phyloP scores from a whole-genome alignment of 2,329 filamentous ascomycete species.

The Dothidotthia symphoricarpi region DNA sequence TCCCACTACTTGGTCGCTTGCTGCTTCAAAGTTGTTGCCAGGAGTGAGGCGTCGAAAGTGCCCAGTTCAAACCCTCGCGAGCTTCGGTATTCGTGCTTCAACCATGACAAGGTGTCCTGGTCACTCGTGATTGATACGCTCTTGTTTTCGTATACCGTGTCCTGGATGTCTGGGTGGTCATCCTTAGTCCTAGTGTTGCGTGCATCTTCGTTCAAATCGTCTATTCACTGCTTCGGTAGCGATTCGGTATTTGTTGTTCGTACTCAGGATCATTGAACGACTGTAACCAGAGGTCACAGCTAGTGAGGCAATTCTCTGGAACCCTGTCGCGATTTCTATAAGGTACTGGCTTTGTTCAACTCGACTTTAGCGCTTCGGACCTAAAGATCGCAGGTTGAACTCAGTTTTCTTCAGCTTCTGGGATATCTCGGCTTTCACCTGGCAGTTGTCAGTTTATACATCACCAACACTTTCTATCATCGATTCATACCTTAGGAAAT shows the following conservation, averaged over 20 bases:
- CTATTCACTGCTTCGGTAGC: slow-evolving; percentile 36
- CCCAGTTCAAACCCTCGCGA: slow-evolving; percentile 53
- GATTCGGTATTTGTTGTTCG: slow-evolving; percentile 31
- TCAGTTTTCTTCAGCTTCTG: slow-evolving; percentile 30
- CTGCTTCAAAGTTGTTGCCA: slow-evolving; percentile 51
- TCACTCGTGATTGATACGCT: slow-evolving; percentile 1
- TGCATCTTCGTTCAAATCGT: no score
- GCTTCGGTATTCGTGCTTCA: background rate
- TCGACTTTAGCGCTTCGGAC: slow-evolving; percentile 33
- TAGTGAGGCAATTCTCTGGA: slow-evolving; percentile 38
- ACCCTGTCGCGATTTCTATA: slow-evolving; percentile 41
- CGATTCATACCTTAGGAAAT: slow-evolving; percentile 44
- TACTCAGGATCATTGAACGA: slow-evolving; percentile 31
- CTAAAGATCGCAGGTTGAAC: slow-evolving; percentile 31
- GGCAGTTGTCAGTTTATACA: background rate
- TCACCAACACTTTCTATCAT: background rate
- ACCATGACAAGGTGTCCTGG: slow-evolving; percentile 36
- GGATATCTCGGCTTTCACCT: slow-evolving; percentile 41
- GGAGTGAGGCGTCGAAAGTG: slow-evolving; percentile 45
- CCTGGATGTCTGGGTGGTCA: no score
- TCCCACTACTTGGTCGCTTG: slow-evolving; percentile 56
- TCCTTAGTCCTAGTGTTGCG: no score
- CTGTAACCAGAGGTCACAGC: slow-evolving; percentile 41
- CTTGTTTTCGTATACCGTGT: no score
- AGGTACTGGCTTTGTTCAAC: slow-evolving; percentile 41